Evolutionary conservation across 1,139 yeast genomes (phyloP), one percentile per base, ranked within the genome.

Genomic region (Meyerozyma guilliermondii): DNA sequence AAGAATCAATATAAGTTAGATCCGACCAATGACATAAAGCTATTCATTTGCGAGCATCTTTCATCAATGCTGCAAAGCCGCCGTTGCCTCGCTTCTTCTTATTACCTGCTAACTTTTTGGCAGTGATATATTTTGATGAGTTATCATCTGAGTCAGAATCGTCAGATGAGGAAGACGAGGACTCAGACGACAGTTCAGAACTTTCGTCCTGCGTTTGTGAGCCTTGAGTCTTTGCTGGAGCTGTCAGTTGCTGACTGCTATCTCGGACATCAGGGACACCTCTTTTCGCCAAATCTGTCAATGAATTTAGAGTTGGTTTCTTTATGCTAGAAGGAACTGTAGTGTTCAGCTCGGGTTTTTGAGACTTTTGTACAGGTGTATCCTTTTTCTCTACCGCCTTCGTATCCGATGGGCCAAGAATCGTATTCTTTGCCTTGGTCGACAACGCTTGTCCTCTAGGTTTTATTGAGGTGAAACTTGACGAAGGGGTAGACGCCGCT

Each of bases 211-310:
- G 46, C 11, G 43, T 47, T 50, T 10, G 39, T 41, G n/a, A 42
- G 39, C 8, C 43, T 50, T 16, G 58, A 50, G 10, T 50, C 53
- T 11, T 56, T 50, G 29, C 44, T 24, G 8, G 40, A 13, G 33
- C 35, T 36, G 18, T 36, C 35, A 7, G 41, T 40, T n/a, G 40
- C 34, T 30, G 39, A 42, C 13, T 40, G 35, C 13, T 20, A 17
- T 80, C 86, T 43, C 66, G 71, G 1, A 81, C 86, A 22, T 78
- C 85, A 2, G 87, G 87, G 14, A 81, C 74, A 2, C 86, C 87
- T 46, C 80, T 65, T 20, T 69, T 63, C 1, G 74, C 81, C 42
- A 81, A 63, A 46, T 80, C 84, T n/a, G 74, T 72, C 35, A 81
- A 60, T 0, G 84, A 77, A 17, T 77, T 74, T 42, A 81, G 64